A percentile compares a stretch with the other conserved stretches of the same genome.
Evolutionary conservation across 2,329 filamentous ascomycete genomes (phyloP).

Genomic region (Aspergillus floridensis): DNA sequence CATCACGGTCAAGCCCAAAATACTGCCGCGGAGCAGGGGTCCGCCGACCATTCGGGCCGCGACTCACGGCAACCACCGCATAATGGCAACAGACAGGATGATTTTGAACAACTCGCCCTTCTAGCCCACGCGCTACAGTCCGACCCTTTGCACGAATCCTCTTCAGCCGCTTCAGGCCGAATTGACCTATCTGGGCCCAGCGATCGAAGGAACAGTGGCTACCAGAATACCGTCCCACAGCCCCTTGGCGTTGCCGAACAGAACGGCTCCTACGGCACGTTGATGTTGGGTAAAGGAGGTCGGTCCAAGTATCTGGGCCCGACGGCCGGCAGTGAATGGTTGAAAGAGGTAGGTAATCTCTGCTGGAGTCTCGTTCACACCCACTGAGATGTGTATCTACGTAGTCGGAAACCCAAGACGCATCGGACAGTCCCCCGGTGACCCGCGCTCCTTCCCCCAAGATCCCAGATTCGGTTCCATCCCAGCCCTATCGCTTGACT

Average conservation of each 20-base stretch:
- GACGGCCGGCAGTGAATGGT: conserved; percentile 3
- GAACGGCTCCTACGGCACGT: conserved; percentile 3
- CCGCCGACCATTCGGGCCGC: background rate
- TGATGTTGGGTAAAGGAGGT: conserved; percentile 5
- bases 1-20: background rate
- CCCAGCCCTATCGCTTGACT: background rate
- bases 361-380: background rate
- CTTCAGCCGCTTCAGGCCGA: background rate
- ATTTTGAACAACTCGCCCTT: conserved; percentile 4
- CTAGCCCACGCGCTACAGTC: background rate
- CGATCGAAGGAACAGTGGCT: background rate
- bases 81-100: background rate
- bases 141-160: background rate
- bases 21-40: background rate
- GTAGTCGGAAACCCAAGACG: conserved; percentile 3
- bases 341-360: background rate
- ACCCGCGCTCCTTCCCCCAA: conserved; percentile 4
- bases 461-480: background rate
- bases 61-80: background rate
- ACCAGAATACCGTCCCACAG: background rate
- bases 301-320: conserved; percentile 3
- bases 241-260: background rate
- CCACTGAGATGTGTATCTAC: background rate
- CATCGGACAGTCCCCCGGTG: background rate
- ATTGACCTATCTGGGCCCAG: background rate